Percentiles rank a stretch among this genome's conserved stretches.
Evolutionary conservation across 768 basidiomycete species (phyloP).

Genomic region (Tubosaeta sp.): DNA sequence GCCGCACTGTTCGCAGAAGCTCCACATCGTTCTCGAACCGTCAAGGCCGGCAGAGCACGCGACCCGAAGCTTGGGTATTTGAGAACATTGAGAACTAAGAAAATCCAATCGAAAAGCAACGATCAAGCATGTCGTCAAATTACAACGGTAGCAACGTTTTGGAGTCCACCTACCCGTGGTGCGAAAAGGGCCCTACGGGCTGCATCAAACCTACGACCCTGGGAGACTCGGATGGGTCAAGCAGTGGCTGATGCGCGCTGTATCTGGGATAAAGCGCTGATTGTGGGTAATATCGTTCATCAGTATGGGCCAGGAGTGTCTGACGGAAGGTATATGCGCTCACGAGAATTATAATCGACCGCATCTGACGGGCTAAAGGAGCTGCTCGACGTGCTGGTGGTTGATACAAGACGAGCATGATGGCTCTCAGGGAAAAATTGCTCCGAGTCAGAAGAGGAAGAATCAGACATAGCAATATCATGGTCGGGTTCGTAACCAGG

Average conservation of each 20-base stretch:
- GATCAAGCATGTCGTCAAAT: constrained; percentile 10
- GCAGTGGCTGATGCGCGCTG: constrained; percentile 56
- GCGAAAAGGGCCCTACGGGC: constrained; percentile 54
- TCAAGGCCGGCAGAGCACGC: constrained; percentile 68
- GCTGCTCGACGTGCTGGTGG: constrained; percentile 53
- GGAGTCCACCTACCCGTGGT: constrained; percentile 61
- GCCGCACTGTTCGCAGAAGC: constrained; percentile 83
- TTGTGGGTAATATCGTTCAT: background rate
- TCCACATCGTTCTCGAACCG: constrained; percentile 78
- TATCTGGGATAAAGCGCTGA: constrained; percentile 54
- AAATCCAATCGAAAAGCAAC: constrained; percentile 8
- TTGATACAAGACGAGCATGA: constrained; percentile 63
- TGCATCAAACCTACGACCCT: constrained; percentile 61
- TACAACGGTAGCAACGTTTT: background rate
- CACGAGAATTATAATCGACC: constrained; percentile 45
- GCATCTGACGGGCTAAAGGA: constrained; percentile 49
- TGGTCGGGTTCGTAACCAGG: constrained; percentile 58
- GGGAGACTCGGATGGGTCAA: constrained; percentile 46
- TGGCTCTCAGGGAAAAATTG: constrained; percentile 48
- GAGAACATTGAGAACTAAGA: constrained; percentile 60
- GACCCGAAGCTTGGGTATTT: constrained; percentile 79
- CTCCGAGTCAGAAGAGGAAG: constrained; percentile 51
- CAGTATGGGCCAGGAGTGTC: background rate
- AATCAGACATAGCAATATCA: constrained; percentile 68
- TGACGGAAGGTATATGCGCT: constrained; percentile 19